Evolutionary conservation across 371 early-diverging fungal genomes (phyloP), one percentile per base, ranked within the genome.

Genomic region (Rhizopus stolonifer): DNA sequence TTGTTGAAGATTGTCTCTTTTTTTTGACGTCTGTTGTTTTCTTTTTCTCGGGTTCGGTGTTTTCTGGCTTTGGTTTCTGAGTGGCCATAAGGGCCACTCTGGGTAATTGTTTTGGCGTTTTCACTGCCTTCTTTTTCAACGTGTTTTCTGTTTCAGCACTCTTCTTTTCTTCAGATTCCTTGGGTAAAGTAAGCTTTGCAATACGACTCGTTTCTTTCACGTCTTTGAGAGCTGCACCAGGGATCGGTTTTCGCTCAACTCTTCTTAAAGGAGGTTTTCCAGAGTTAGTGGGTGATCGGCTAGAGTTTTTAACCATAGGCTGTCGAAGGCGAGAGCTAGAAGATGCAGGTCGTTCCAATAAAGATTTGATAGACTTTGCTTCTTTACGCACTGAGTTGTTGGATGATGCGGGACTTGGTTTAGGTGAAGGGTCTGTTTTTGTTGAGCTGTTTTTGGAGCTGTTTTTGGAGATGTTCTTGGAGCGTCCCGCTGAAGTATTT

Each of bases 1-100:
- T 48, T 18, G 55, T 50, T 14, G 61, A 50, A 4, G 42, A 47
- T 9, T 14, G 26, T 40, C 46, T 49, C 47, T 55, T 55, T 13
- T 49, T 21, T 22, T 55, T 54, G 17, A 15, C 14, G 26, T 45
- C 50, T 6, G n/a, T n/a, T 15, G 38, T 13, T 9, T 26, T 25
- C 9, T 19, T 26, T 18, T 18, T 24, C 4, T 43, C 15, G 5
- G 25, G 32, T 5, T 24, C 47, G 2, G 50, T 48, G 23, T 46
- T 29, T 18, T 39, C 44, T 15, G 24, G 46, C 7, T 22, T 44
- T 43, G 21, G 45, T 15, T 40, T 46, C 6, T 26, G 26, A 18
- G 11, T 36, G 33, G 33, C 10, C n/a, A 47, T 4, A 18, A 29
- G 24, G n/a, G 49, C 33, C 7, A 49, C 36, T 49, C 49, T 49